Evolutionary conservation across 768 basidiomycete species (phyloP).

Genomic region (Hemileccinum rubropunctum): DNA sequence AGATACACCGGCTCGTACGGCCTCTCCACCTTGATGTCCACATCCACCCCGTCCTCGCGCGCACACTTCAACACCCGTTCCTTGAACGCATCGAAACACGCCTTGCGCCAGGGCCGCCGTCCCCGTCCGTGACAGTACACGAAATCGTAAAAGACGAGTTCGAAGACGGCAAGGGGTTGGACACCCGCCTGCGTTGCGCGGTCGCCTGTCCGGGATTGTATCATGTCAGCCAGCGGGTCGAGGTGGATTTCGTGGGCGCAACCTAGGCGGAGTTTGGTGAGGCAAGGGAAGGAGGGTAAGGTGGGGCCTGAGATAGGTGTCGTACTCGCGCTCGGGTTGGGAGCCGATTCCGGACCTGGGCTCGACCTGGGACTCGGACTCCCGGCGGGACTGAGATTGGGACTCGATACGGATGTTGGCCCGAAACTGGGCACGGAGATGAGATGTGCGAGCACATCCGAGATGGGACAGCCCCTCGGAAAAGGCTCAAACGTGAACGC

Average conservation of each 20-base stretch:
- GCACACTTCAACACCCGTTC: conserved; percentile 21
- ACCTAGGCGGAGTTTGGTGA: conserved; percentile 19
- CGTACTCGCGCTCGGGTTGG: background rate
- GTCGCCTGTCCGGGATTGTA: conserved; percentile 17
- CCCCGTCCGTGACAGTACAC: conserved; percentile 10
- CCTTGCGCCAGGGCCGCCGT: conserved; percentile 12
- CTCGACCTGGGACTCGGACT: background rate
- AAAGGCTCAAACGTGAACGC: conserved; percentile 25
- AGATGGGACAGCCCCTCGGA: conserved; percentile 16
- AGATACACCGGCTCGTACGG: conserved; percentile 28
- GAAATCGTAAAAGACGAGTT: conserved; percentile 26
- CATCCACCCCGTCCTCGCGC: conserved; percentile 20
- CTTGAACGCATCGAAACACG: conserved; percentile 19
- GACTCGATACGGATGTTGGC: background rate
- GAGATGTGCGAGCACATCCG: conserved; percentile 17
- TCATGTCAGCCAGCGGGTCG: conserved; percentile 11
- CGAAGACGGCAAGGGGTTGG: conserved; percentile 11
- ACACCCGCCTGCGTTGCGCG: conserved; percentile 11
- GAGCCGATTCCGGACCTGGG: background rate
- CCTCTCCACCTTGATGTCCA: conserved; percentile 24
- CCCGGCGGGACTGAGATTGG: background rate
- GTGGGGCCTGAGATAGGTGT: background rate
- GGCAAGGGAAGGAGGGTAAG: conserved; percentile 10
- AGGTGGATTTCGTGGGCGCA: conserved; percentile 23
- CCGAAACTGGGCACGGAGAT: background rate